Conservation (phyloP, 1,139 yeast species). For the Hanseniaspora gamundiae region DNA sequence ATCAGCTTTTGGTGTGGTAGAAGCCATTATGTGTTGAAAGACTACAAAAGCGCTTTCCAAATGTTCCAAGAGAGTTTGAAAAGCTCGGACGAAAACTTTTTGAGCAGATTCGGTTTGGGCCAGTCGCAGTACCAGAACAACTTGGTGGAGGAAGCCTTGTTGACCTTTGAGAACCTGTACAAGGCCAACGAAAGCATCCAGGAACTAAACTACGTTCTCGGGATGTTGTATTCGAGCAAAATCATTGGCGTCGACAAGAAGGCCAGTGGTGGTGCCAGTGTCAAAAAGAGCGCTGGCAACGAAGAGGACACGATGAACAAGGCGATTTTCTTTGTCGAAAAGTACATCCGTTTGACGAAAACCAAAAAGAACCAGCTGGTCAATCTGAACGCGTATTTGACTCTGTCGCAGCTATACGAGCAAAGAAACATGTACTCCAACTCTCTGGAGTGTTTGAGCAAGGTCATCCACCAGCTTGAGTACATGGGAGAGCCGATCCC, state of each 20-base stretch:
- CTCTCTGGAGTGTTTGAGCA: constrained; percentile 43
- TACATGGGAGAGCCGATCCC: constrained; percentile 40
- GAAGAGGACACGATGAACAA: constrained; percentile 26
- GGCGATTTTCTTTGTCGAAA: constrained; percentile 59
- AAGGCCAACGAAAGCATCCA: constrained; percentile 51
- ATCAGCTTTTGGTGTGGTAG: constrained; percentile 83
- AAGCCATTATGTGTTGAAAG: constrained; percentile 46
- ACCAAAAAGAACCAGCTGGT: constrained; percentile 46
- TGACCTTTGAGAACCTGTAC: constrained; percentile 68
- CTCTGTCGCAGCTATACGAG: constrained; percentile 60
- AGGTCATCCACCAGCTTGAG: constrained; percentile 42
- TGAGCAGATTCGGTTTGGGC: constrained; percentile 75
- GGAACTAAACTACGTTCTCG: constrained; percentile 69
- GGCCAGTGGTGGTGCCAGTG: background rate
- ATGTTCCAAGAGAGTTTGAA: constrained; percentile 62
- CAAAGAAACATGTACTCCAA: constrained; percentile 40
- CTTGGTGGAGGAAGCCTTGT: constrained; percentile 69
- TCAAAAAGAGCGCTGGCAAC: constrained; percentile 11
- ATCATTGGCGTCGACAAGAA: constrained; percentile 16
- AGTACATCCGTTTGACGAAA: constrained; percentile 53
- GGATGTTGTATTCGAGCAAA: constrained; percentile 54
- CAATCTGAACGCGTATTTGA: constrained; percentile 53
- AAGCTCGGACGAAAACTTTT: constrained; percentile 45
- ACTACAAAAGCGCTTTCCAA: constrained; percentile 57
- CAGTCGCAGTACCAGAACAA: constrained; percentile 71